Conservation (phyloP, 352 stramenopile species). For the Hyaloperonospora brassicae region DNA sequence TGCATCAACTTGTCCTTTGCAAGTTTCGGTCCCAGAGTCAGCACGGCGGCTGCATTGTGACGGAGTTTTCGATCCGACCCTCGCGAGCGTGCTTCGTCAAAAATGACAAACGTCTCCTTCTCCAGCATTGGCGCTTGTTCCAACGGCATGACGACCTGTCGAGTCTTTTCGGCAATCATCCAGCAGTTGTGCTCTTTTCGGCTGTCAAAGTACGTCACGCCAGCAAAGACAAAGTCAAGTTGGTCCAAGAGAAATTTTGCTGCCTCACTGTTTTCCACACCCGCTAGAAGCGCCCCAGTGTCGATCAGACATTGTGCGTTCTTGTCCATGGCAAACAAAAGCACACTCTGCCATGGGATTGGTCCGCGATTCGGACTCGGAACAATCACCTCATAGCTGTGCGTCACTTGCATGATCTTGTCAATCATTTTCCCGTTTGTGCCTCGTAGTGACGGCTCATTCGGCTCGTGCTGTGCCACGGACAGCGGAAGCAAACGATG, state of each 20-base stretch:
- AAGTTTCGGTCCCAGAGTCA: slow-evolving; percentile 70
- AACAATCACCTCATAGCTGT: slow-evolving; percentile 30
- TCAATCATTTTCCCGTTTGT: slow-evolving; percentile 89
- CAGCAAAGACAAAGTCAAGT: slow-evolving; percentile 24
- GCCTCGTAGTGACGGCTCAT: slow-evolving; percentile 36
- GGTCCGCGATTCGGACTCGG: neutral
- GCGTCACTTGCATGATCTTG: too few species aligned
- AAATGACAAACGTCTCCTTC: slow-evolving; percentile 85
- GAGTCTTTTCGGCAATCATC: slow-evolving; percentile 65
- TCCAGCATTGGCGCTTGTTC: too few species aligned
- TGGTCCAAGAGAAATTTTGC: slow-evolving; percentile 40
- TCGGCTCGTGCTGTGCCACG: slow-evolving; percentile 53
- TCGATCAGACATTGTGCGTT: slow-evolving; percentile 83
- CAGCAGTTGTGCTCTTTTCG: slow-evolving; percentile 45
- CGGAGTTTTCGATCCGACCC: too few species aligned
- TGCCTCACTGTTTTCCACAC: slow-evolving; percentile 41
- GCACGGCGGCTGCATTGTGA: too few species aligned
- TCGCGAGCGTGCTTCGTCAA: too few species aligned
- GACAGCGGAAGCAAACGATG: slow-evolving; percentile 65
- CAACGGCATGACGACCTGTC: slow-evolving; percentile 20
- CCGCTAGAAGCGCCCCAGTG: slow-evolving; percentile 73
- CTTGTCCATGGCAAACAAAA: slow-evolving; percentile 36
- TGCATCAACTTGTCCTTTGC: slow-evolving; percentile 91
- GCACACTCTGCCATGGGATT: slow-evolving; percentile 42
- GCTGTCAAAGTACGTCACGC: too few species aligned